Evolutionary conservation across 2,329 filamentous ascomycete species (phyloP), one percentile per base, ranked within the genome.

Genomic region (Sporothrix humicola): DNA sequence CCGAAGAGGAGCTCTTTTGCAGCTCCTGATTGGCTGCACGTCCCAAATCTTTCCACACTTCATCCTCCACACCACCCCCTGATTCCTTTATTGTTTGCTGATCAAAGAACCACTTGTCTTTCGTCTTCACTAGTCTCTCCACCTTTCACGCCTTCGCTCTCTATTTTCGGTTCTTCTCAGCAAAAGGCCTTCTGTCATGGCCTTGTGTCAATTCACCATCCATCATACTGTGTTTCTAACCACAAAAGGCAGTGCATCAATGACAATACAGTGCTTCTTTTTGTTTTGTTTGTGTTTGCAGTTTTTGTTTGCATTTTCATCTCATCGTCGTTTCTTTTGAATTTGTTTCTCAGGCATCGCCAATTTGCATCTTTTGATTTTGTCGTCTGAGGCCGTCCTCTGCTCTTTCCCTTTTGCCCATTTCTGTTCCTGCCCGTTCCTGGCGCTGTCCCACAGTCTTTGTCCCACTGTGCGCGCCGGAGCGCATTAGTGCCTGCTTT

Each of bases 31-130:
- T 70, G 50, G 68, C 68, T 58, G 37, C 6, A 5, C 3, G 12
- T 3, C 6, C 58, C 52, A 56, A 20, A 56, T 9, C 52, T 23
- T 10, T 23, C 31, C 37, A 63, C 59, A 13, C 15, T n/a, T n/a
- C 52, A 59, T 44, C 54, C 69, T 48, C 69, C 52, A 46, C 69
- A 69, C 48, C 68, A 69, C 48, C 50, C n/a, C 50, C 48, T 56
- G 31, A 23, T 56, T 54, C 31, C 46, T 20, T 69, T 54, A 56
- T 69, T 37, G 65, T 26, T 68, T 23, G 50, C 48, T 69, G 48
- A 56, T 56, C 66, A 69, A 44, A n/a, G 23, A 37, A 54, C 65
- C 46, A n/a, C 15, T 31, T 7, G 31, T 37, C 31, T 52, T 56
- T 23, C 20, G 52, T 37, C 31, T 37, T 37, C 31, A 37, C 31